Base-by-base conservation (phyloP, 2,329 filamentous ascomycete genomes). In the Torrubiella hemipterigena region DNA sequence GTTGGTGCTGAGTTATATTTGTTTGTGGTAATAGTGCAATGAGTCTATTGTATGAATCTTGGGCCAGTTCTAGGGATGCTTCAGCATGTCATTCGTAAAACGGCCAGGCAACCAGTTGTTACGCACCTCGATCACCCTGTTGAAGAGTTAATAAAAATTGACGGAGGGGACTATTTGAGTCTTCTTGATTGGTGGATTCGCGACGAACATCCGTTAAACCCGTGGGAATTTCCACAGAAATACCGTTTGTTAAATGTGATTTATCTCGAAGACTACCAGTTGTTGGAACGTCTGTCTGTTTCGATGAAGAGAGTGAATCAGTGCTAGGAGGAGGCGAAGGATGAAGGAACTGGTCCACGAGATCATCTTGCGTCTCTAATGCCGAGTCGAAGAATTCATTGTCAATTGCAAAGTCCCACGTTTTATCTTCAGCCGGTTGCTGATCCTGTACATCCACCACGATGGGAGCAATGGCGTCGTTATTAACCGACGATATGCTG, bases 41-140 rank as follows among this genome's bases (percentile, higher is more conserved):
- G 7, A 33, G 6, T n/a, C 31, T 25, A 18, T 19, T 33, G 20
- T 24, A 33, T 3, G 31, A 33, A 6, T 33, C 31, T 15, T 33
- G 31, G 3, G 22, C 19, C 15, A 26, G 13, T 16, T 31, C 30
- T 31, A 14, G 3, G 12, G 8, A 8, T n/a, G n/a, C n/a, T n/a
- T n/a, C n/a, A n/a, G n/a, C n/a, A n/a, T n/a, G n/a, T n/a, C n/a
- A n/a, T n/a, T 15, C 4, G 0, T 10, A 22, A 13, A 31, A 21
- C 4, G 2, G 11, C 3, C 5, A 17, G 6, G n/a, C 2, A 4
- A 6, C 1, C 8, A 7, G 20, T 22, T 22, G 17, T 16, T n/a
- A 14, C 30, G 5, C 14, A 27, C 30, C 30, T 18, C 22, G 16
- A 14, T 31, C 21, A 4, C 29, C 29, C 5, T 27, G 25, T 7